phyloP scores from a whole-genome alignment of 768 basidiomycete species.

The Cystofilobasidium capitatum region DNA sequence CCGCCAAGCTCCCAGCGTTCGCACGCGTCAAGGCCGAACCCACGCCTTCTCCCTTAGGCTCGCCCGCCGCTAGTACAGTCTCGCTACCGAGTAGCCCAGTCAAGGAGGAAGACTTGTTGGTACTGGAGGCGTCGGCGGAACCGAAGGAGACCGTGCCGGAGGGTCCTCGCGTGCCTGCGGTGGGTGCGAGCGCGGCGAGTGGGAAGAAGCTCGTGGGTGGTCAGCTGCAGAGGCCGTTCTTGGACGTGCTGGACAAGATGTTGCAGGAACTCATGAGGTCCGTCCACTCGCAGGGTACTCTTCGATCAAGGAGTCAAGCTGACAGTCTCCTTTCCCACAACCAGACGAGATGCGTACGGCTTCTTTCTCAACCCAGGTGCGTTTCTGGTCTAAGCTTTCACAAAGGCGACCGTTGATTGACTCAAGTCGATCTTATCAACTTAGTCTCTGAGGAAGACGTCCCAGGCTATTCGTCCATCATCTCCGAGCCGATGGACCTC shows the following conservation, averaged over 20 bases:
- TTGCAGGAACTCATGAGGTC: slow-evolving; percentile 11
- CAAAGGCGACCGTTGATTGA: too few relatives aligned
- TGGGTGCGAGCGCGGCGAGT: neutral
- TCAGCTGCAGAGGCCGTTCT: slow-evolving; percentile 13
- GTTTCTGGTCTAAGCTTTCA: neutral
- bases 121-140: neutral
- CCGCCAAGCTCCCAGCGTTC: neutral
- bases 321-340: neutral
- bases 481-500: slow-evolving; percentile 94
- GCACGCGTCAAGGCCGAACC: slow-evolving; percentile 2
- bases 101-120: neutral
- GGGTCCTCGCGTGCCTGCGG: neutral
- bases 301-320: neutral
- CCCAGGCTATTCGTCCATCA: slow-evolving; percentile 54
- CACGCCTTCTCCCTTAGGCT: neutral
- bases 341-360: slow-evolving; percentile 17
- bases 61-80: neutral
- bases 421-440: too few relatives aligned
- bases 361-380: slow-evolving; percentile 25
- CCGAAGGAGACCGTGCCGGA: neutral
- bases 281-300: neutral
- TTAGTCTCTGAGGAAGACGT: slow-evolving; percentile 21
- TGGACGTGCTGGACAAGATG: slow-evolving; percentile 23
- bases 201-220: slow-evolving; percentile 22
- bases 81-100: neutral